Evolutionary conservation across 169 alveolate species (phyloP), one percentile per base, ranked within the genome.

Genomic region (Theileria annulata): DNA sequence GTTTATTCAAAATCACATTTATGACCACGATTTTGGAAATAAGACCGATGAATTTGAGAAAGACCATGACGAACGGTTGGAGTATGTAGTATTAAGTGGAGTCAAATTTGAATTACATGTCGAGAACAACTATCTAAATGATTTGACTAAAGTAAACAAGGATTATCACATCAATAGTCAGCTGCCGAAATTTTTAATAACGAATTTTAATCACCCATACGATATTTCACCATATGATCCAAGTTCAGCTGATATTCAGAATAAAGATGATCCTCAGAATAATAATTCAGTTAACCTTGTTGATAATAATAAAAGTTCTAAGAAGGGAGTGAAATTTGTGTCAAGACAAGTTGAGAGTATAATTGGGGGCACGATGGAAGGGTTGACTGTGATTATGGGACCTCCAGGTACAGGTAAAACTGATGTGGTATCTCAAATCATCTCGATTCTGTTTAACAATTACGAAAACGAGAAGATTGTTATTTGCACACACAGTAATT

Each of bases 391-490:
- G 80, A 92, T 96, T 23, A 96, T 95, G 48, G 99, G 99, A 6
- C 98, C 98, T 10, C 99, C 99, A 0, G 99, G 99, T 8, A 82
- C 94, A 23, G 95, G 96, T 15, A 95, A 95, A 83, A 95, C 98
- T 5, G 98, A 96, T 80, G 93, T 94, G 1, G 96, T 96, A 3
- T 95, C 94, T 68, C 95, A 96, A 87, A 92, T 95, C n/a, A 95
- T 95, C 47, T 92, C 92, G 68, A 87, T 95, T 77, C 91, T 96
- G 54, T 94, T 93, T 86, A 88, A 92, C 79, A 95, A 93, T 85
- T 80, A 80, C 63, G 95, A 94, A 21, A 84, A 92, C 59, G 97
- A 96, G 81, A 93, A 92, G 86, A 95, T 91, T 33, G 91, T 96
- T 59, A 72, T 96, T 19, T 90, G 94, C 37, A 88, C 97, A 19